Evolutionary conservation across 1,284 basidiomycete species (phyloP).

Genomic region (Hemileia vastatrix): DNA sequence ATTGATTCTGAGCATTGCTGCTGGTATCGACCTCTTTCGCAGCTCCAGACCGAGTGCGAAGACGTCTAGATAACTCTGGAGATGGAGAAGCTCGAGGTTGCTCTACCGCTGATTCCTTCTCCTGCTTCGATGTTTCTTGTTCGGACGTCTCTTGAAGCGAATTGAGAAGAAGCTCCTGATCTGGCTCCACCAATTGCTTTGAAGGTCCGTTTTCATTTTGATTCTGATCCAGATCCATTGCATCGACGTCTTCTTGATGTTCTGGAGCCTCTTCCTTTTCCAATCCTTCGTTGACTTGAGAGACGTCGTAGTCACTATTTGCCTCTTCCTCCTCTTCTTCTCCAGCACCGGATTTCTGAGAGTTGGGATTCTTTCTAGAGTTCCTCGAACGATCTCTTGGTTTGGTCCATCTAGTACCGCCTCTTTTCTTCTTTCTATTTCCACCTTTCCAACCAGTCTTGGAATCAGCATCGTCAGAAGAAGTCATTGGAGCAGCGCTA

Average conservation of each 20-base stretch:
- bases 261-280: constrained; percentile 1
- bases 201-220: constrained; percentile 32
- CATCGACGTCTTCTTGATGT: neutral
- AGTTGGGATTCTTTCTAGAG: too few species aligned
- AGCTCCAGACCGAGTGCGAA: neutral
- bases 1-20: too few species aligned
- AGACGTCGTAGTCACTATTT: neutral
- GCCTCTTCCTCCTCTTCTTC: neutral
- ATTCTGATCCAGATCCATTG: constrained; percentile 6
- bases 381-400: neutral
- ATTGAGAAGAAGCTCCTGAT: neutral
- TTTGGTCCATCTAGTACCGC: neutral
- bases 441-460: neutral
- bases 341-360: too few species aligned
- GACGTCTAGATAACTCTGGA: too few species aligned
- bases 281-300: neutral
- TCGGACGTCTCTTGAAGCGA: neutral
- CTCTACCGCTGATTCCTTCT: neutral
- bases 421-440: neutral
- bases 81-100: neutral
- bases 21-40: neutral
- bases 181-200: constrained; percentile 22
- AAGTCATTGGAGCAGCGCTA: neutral
- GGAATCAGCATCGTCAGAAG: neutral
- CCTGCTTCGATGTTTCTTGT: neutral